phyloP scores from a whole-genome alignment of 2,329 filamentous ascomycete species.

The Fusarium sp. region DNA sequence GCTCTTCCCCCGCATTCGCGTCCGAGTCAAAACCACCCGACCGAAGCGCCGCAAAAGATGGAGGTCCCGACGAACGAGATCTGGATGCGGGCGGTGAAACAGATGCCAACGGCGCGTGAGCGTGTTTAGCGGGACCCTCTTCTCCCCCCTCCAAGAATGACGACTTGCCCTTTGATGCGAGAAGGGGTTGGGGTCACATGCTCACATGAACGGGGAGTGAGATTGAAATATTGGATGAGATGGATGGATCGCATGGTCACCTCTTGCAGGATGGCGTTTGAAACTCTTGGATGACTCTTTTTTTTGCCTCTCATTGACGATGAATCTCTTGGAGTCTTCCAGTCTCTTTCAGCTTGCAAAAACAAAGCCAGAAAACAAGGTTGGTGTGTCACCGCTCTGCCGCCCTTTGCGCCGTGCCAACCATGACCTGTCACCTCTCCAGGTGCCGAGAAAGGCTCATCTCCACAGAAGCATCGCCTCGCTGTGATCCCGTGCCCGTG shows the following conservation, averaged over 20 bases:
- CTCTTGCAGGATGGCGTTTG: background rate
- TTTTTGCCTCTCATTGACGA: background rate
- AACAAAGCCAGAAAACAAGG: background rate
- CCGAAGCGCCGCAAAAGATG: background rate
- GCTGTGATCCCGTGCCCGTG: background rate
- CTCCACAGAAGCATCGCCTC: background rate
- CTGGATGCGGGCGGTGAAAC: slow-evolving; percentile 33
- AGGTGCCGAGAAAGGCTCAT: background rate
- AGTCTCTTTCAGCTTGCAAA: background rate
- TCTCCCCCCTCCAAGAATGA: background rate
- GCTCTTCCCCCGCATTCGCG: background rate
- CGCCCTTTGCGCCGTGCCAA: background rate
- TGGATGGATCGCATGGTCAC: background rate
- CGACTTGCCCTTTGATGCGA: background rate
- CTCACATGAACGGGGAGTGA: background rate
- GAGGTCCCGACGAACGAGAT: background rate
- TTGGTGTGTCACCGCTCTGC: background rate
- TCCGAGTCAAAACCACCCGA: slow-evolving; percentile 2
- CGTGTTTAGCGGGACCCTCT: background rate
- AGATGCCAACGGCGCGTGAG: slow-evolving; percentile 30
- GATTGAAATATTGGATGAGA: background rate
- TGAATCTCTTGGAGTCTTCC: background rate
- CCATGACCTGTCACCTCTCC: background rate
- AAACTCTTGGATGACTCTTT: background rate
- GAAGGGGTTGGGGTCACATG: background rate